Evolutionary conservation across 352 stramenopile genomes (phyloP).

Genomic region (Thalassiosira ordinaria): DNA sequence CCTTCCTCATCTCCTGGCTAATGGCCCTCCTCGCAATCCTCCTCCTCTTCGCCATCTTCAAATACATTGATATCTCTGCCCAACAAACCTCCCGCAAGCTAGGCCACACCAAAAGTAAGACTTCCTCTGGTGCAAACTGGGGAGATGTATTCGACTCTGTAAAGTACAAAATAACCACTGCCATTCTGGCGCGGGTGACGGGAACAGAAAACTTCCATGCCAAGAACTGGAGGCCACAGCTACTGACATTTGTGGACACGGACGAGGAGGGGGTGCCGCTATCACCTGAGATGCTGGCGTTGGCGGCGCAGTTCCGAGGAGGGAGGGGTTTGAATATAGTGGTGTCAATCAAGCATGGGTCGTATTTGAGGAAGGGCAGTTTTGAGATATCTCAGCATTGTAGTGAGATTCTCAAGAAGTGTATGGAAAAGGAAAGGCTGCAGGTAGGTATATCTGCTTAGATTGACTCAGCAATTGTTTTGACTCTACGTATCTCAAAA

Average conservation of each 20-base stretch:
- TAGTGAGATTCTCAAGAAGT: conserved; percentile 60
- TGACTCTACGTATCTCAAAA: too few species aligned
- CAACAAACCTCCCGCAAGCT: not conserved
- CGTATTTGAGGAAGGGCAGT: conserved; percentile 23
- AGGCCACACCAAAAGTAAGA: conserved; percentile 1
- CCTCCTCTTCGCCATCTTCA: conserved; percentile 35
- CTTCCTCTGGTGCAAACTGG: conserved; percentile 33
- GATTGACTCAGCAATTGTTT: not conserved
- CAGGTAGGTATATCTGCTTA: conserved; percentile 32
- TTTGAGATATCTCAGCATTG: conserved; percentile 38
- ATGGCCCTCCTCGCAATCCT: conserved; percentile 32
- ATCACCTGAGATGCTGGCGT: conserved; percentile 66
- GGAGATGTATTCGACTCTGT: conserved; percentile 51
- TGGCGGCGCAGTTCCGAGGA: conserved; percentile 84
- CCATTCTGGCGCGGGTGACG: conserved; percentile 38
- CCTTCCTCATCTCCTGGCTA: conserved; percentile 55
- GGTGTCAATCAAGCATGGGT: conserved; percentile 35
- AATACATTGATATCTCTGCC: conserved; percentile 42
- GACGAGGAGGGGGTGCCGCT: conserved; percentile 64
- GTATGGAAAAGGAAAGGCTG: conserved; percentile 73
- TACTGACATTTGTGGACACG: conserved; percentile 82
- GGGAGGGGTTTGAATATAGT: conserved; percentile 68
- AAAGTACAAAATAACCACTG: conserved; percentile 51
- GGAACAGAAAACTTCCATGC: conserved; percentile 75
- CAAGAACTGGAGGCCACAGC: conserved; percentile 87